Percentiles rank a stretch among this genome's conserved stretches.
phyloP scores from a whole-genome alignment of 345 rosid species.

The Carallia pectinifolia region DNA sequence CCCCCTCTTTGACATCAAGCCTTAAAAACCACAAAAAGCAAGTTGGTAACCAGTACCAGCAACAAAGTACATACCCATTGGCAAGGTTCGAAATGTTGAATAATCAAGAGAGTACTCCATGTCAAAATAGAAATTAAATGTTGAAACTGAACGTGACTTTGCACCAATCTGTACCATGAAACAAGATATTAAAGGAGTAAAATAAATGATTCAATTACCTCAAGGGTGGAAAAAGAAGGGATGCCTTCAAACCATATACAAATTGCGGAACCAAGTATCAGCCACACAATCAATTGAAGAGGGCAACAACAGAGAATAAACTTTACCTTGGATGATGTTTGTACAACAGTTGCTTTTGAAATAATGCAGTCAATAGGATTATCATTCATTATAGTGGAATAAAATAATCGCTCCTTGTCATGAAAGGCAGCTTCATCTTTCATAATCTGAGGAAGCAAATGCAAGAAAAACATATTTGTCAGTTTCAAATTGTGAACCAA shows the following conservation, averaged over 20 bases:
- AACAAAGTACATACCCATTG: conserved; percentile 41
- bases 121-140: conserved; percentile 71
- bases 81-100: conserved; percentile 71
- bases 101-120: conserved; percentile 92
- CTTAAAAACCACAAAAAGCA: background rate
- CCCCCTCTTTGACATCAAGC: too few relatives aligned
- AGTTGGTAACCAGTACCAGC: conserved; percentile 9
- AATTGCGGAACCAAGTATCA: conserved; percentile 10
- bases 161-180: conserved; percentile 52
- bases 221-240: conserved; percentile 4
- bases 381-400: conserved; percentile 87
- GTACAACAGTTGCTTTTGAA: conserved; percentile 62
- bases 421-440: conserved; percentile 58
- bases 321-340: conserved; percentile 57
- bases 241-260: background rate
- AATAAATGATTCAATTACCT: conserved; percentile 7
- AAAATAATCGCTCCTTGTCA: conserved; percentile 73
- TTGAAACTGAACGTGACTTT: conserved; percentile 34
- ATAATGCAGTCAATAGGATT: conserved; percentile 79
- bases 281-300: background rate
- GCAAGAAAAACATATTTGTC: conserved; percentile 2
- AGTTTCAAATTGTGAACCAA: background rate
- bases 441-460: conserved; percentile 52
- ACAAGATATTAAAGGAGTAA: conserved; percentile 10
- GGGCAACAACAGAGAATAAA: conserved; percentile 4